A percentile compares a stretch with the other conserved stretches of the same genome.
These are phyloP conservation scores for Candida gigantensis DNA, from an alignment of 1,139 yeast genomes.

Conservation along the genomic window DNA sequence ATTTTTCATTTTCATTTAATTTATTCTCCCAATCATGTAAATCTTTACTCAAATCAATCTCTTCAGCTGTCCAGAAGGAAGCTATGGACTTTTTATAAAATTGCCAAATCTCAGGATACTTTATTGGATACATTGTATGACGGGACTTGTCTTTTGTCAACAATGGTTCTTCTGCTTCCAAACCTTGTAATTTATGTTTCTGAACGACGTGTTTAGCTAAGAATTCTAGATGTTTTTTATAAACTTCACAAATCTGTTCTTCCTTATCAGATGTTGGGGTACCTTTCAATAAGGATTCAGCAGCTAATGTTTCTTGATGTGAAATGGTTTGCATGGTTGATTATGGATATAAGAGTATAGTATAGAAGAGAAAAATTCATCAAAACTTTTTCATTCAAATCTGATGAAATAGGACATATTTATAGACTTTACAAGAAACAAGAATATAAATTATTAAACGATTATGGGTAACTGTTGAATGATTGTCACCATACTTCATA, in stretches of 20 bases:
- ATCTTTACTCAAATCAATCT: slow-evolving; percentile 93
- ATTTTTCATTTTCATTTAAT: slow-evolving; percentile 86
- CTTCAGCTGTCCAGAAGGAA: slow-evolving; percentile 99
- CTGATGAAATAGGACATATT: no score
- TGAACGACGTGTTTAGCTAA: slow-evolving; percentile 62
- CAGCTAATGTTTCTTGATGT: no score
- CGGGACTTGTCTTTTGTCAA: slow-evolving; percentile 84
- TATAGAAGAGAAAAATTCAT: no score
- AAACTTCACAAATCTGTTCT: slow-evolving; percentile 18
- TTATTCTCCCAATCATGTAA: slow-evolving; percentile 83
- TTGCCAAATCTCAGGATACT: slow-evolving; percentile 98
- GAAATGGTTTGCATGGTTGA: no score
- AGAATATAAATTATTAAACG: no score
- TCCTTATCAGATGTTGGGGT: no score
- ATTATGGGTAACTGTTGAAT: no score
- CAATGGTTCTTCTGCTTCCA: slow-evolving; percentile 88
- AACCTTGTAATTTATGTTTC: slow-evolving; percentile 68
- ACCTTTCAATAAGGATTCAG: no score
- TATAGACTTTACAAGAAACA: no score
- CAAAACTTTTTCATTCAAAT: no score
- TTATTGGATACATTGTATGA: slow-evolving; percentile 94
- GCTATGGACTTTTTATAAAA: slow-evolving; percentile 99
- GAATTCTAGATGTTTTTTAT: slow-evolving; percentile 52
- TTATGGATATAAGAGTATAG: no score
- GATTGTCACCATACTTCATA: no score